Evolutionary conservation across 495 filamentous ascomycete genomes (phyloP).

Genomic region (Hypoxylon fragiforme): DNA sequence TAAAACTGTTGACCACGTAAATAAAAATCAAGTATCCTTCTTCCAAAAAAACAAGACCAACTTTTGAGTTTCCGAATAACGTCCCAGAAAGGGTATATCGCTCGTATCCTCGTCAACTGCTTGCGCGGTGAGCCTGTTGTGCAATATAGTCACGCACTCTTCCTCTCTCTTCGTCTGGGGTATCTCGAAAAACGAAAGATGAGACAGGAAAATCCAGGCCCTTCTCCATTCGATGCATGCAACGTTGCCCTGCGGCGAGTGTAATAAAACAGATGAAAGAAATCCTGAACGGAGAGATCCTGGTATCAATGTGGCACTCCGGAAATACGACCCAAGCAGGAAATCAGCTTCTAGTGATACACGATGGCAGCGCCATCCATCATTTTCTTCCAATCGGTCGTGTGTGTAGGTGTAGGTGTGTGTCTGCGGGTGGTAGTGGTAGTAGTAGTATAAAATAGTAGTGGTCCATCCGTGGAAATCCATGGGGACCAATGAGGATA

Average conservation of each 20-base stretch:
- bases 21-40: conserved; percentile 21
- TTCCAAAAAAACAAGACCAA: conserved; percentile 24
- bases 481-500: background rate
- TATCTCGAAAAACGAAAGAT: conserved; percentile 41
- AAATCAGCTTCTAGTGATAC: conserved; percentile 38
- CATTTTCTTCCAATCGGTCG: conserved; percentile 17
- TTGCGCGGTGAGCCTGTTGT: conserved; percentile 28
- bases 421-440: too few relatives aligned
- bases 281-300: conserved; percentile 35
- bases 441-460: conserved; percentile 14
- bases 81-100: conserved; percentile 33
- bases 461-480: conserved; percentile 22
- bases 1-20: conserved; percentile 19
- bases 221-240: conserved; percentile 35
- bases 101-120: conserved; percentile 33
- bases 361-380: conserved; percentile 37
- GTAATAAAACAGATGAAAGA: conserved; percentile 42
- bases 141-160: conserved; percentile 26
- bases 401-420: too few relatives aligned
- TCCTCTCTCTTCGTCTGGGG: conserved; percentile 36
- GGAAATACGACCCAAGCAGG: conserved; percentile 34
- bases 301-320: conserved; percentile 32
- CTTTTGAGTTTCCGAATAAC: conserved; percentile 33
- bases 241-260: conserved; percentile 39
- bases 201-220: conserved; percentile 42